phyloP scores from a whole-genome alignment of 2,329 filamentous ascomycete species.

The Colletotrichum sp. region DNA sequence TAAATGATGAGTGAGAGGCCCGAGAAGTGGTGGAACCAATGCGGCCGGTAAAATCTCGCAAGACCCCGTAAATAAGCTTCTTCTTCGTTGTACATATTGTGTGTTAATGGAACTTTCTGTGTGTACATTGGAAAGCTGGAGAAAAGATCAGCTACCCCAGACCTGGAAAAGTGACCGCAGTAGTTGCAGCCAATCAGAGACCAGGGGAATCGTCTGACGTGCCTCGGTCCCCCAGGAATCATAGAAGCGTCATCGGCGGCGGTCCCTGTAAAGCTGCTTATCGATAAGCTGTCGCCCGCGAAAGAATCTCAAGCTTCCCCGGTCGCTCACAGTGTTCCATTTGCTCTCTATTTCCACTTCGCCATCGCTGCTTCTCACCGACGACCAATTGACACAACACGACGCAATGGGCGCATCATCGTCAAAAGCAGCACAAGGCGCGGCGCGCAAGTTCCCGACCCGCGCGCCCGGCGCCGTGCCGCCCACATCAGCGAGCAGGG shows the following conservation, averaged over 20 bases:
- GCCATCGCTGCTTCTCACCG: neutral
- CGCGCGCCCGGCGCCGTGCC: conserved; percentile 34
- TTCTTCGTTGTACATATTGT: neutral
- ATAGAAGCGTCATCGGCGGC: conserved; percentile 11
- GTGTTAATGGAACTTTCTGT: neutral
- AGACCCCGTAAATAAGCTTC: neutral
- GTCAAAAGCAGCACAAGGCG: conserved; percentile 49
- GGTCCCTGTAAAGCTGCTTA: neutral
- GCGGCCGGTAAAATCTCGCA: neutral
- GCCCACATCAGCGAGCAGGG: conserved; percentile 6
- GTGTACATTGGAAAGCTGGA: neutral
- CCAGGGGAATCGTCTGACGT: neutral
- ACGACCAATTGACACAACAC: neutral
- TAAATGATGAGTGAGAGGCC: neutral
- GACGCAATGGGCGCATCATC: conserved; percentile 48
- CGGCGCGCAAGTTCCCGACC: conserved; percentile 49
- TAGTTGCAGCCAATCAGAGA: neutral
- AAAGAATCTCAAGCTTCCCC: neutral
- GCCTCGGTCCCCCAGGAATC: neutral
- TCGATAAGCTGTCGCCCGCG: conserved; percentile 6
- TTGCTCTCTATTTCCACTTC: neutral
- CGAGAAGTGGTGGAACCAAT: neutral
- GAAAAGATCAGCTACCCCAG: neutral
- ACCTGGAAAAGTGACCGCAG: neutral
- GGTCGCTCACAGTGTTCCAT: neutral